These are phyloP conservation scores for Phytophthora parvispora DNA, from an alignment of 352 stramenopile species.

Conservation along the genomic window DNA sequence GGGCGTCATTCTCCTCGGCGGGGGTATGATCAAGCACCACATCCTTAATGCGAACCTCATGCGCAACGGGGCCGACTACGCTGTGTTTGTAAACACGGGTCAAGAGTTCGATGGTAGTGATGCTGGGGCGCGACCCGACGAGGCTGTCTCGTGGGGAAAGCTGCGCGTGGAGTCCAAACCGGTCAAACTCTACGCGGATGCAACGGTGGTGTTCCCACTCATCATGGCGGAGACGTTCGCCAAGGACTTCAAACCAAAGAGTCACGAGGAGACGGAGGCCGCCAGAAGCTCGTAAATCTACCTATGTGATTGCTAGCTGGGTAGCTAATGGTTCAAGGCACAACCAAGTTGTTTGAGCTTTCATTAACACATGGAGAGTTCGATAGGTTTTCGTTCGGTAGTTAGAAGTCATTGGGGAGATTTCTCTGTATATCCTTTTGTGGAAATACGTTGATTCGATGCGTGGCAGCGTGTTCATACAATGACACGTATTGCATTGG, in stretches of 20 bases:
- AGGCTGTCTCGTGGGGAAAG: conserved; percentile 99
- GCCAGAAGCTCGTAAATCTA: conserved; percentile 35
- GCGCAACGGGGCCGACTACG: conserved; percentile 99
- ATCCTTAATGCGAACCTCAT: conserved; percentile 99
- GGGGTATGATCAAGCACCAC: conserved; percentile 99
- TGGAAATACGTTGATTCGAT: no score
- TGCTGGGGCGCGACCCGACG: conserved; percentile 97
- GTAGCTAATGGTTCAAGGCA: no score
- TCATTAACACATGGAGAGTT: no score
- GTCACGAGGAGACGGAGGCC: conserved; percentile 36
- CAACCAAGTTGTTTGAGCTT: no score
- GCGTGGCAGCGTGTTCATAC: no score
- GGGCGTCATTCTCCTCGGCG: conserved; percentile 99
- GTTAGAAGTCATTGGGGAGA: no score
- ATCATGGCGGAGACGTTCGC: conserved; percentile 99
- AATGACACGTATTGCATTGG: no score
- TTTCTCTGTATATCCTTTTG: no score
- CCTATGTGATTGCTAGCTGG: no score
- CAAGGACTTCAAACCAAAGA: conserved; percentile 90
- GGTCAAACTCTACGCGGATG: conserved; percentile 98
- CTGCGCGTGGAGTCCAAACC: conserved; percentile 95
- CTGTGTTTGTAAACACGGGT: conserved; percentile 99
- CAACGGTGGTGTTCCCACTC: conserved; percentile 99
- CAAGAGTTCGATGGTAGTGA: conserved; percentile 99
- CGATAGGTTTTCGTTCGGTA: no score